phyloP scores from a whole-genome alignment of 805 yeast species.

The Yarrowia sp. region DNA sequence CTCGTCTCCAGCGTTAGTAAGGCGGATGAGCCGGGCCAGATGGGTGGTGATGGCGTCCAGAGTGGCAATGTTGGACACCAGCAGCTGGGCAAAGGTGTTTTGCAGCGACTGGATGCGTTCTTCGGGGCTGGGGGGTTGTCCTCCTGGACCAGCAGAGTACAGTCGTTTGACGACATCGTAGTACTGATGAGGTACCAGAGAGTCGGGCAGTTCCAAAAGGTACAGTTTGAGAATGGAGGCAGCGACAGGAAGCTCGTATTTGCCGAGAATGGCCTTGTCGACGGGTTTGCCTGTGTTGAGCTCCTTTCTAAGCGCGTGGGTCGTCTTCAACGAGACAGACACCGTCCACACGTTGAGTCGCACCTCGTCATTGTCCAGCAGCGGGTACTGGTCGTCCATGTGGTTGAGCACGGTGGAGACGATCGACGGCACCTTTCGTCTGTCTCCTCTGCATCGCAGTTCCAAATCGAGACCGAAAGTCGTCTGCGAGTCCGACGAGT shows the following conservation, averaged over 20 bases:
- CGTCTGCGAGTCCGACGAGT: slow-evolving; percentile 64
- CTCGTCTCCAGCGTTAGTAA: slow-evolving; percentile 52
- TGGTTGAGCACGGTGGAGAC: slow-evolving; percentile 67
- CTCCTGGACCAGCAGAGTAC: slow-evolving; percentile 59
- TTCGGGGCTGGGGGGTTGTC: slow-evolving; percentile 46
- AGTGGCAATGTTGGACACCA: slow-evolving; percentile 76
- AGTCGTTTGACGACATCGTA: slow-evolving; percentile 74
- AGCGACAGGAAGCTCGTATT: slow-evolving; percentile 61
- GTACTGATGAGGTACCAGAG: slow-evolving; percentile 67
- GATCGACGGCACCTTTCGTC: slow-evolving; percentile 72
- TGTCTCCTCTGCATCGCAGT: slow-evolving; percentile 72
- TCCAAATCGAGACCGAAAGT: slow-evolving; percentile 82
- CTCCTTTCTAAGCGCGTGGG: slow-evolving; percentile 66
- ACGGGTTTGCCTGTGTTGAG: slow-evolving; percentile 53
- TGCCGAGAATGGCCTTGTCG: slow-evolving; percentile 48
- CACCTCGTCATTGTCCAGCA: slow-evolving; percentile 67
- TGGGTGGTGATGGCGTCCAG: slow-evolving; percentile 82
- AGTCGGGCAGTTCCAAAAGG: slow-evolving; percentile 79
- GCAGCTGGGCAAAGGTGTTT: slow-evolving; percentile 69
- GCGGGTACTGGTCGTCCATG: slow-evolving; percentile 74
- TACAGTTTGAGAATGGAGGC: slow-evolving; percentile 76
- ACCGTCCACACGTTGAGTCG: slow-evolving; percentile 73
- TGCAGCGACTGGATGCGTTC: slow-evolving; percentile 66
- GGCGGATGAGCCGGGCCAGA: slow-evolving; percentile 66
- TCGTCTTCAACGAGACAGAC: slow-evolving; percentile 64